These are phyloP conservation scores for Aspergillus steynii DNA, from an alignment of 495 filamentous ascomycete species.

Conservation along the genomic window DNA sequence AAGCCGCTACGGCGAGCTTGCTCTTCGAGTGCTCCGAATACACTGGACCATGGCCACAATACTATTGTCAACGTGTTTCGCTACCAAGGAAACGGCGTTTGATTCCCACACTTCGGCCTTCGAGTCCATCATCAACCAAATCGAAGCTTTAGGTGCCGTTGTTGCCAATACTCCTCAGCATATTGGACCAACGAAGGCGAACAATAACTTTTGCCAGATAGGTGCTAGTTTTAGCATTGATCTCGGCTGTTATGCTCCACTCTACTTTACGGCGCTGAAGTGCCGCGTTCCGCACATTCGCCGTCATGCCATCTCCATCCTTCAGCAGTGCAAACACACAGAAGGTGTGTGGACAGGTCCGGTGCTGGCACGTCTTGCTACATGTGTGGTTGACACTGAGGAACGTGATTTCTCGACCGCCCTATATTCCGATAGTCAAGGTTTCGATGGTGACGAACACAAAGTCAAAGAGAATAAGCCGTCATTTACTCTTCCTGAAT, in stretches of 20 bases:
- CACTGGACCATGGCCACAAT: constrained; percentile 51
- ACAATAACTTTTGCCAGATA: not conserved
- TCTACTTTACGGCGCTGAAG: constrained; percentile 56
- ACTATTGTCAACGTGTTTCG: constrained; percentile 43
- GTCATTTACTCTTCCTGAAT: not conserved
- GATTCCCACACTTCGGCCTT: constrained; percentile 34
- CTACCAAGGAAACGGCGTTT: constrained; percentile 37
- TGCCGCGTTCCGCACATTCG: constrained; percentile 53
- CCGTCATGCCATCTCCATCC: constrained; percentile 40
- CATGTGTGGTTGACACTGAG: not conserved
- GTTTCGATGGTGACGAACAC: not conserved
- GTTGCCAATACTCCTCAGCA: not conserved
- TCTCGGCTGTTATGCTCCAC: constrained; percentile 49
- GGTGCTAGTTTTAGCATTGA: constrained; percentile 41
- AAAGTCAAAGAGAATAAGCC: not conserved
- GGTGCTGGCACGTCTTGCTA: not conserved
- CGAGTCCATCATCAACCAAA: not conserved
- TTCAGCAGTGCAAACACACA: constrained; percentile 40
- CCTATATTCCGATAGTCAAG: not conserved
- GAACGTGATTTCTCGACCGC: not conserved
- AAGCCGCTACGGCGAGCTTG: not conserved
- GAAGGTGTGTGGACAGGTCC: constrained; percentile 52
- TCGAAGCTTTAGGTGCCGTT: not conserved
- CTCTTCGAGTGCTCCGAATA: constrained; percentile 30
- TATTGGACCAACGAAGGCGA: not conserved